phyloP scores from a whole-genome alignment of 306 rosid species.

The Lathyrus aphaca region DNA sequence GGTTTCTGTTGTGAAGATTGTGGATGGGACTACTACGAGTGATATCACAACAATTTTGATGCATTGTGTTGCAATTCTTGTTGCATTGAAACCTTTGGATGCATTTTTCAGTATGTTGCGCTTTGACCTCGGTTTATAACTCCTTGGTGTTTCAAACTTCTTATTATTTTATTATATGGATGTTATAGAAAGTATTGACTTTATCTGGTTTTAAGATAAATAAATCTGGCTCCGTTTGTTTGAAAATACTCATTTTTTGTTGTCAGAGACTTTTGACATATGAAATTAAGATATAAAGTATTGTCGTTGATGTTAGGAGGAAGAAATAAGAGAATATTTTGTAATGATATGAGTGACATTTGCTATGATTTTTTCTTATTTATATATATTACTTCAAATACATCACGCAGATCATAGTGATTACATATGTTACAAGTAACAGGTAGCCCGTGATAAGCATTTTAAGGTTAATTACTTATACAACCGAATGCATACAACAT shows the following conservation, averaged over 20 bases:
- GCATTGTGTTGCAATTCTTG: no score
- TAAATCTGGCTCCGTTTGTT: slow-evolving; percentile 3
- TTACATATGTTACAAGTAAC: slow-evolving; percentile 42
- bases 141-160: not conserved
- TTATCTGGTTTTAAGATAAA: not conserved
- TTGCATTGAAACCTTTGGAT: no score
- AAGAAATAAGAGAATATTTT: not conserved
- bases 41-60: no score
- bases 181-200: not conserved
- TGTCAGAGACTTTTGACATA: not conserved
- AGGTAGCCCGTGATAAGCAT: slow-evolving; percentile 48
- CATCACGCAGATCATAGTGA: slow-evolving; percentile 59
- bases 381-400: slow-evolving; percentile 25
- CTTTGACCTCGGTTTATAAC: not conserved
- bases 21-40: no score
- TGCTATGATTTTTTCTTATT: slow-evolving; percentile 16
- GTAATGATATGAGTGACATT: not conserved
- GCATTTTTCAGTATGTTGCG: no score
- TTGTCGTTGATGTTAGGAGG: not conserved
- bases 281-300: not conserved
- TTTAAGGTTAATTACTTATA: slow-evolving; percentile 23
- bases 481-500: slow-evolving; percentile 1
- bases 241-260: slow-evolving; percentile 13
- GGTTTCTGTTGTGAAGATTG: no score
- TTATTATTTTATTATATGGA: slow-evolving; percentile 25